A percentile compares a stretch with the other conserved stretches of the same genome.
Evolutionary conservation across 1,284 basidiomycete species (phyloP).

Genomic region (Naganishia sp.): DNA sequence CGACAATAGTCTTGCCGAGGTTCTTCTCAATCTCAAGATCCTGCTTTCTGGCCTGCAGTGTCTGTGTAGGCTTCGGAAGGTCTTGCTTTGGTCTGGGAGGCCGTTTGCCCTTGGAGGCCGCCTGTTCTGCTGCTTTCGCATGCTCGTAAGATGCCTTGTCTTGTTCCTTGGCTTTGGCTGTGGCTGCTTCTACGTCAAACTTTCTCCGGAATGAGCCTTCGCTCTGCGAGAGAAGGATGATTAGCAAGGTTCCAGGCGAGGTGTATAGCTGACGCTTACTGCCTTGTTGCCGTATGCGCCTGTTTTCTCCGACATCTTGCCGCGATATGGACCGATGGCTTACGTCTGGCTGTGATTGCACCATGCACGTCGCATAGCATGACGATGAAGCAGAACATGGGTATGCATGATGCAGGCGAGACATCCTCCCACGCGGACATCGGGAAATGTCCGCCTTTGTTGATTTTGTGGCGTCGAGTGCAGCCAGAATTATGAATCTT

Average conservation of each 20-base stretch:
- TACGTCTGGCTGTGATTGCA: neutral
- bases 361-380: neutral
- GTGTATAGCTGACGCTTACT: neutral
- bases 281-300: conserved; percentile 31
- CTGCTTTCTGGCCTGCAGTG: conserved; percentile 78
- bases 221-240: neutral
- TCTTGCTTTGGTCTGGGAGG: conserved; percentile 58
- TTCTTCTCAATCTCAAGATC: conserved; percentile 87
- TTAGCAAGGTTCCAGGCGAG: neutral
- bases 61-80: conserved; percentile 82
- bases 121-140: conserved; percentile 49
- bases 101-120: conserved; percentile 70
- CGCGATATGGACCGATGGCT: neutral
- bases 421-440: no score
- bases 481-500: conserved; percentile 12
- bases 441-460: conserved; percentile 13
- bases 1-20: conserved; percentile 86
- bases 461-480: conserved; percentile 22
- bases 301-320: conserved; percentile 29
- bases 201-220: conserved; percentile 34
- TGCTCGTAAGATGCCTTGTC: conserved; percentile 46
- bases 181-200: conserved; percentile 54
- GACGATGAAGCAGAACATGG: neutral
- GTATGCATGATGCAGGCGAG: no score
- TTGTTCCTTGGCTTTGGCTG: conserved; percentile 52